A percentile compares a stretch with the other conserved stretches of the same genome.
Evolutionary conservation across 2,329 filamentous ascomycete genomes (phyloP).

Genomic region (Penicillium sp.): DNA sequence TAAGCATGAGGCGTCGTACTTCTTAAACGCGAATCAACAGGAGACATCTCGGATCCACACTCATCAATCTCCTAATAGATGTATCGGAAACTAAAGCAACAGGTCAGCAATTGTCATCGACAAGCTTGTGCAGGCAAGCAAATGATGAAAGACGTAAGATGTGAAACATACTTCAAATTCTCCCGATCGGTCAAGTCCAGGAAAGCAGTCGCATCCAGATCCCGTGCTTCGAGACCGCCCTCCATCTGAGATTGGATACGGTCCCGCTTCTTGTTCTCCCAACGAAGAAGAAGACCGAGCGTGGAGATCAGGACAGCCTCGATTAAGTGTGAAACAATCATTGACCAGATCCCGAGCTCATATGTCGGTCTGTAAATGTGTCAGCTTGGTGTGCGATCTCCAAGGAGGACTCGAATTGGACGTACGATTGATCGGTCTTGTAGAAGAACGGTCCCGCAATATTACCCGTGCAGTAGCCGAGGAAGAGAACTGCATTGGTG

Average conservation of each 20-base stretch:
- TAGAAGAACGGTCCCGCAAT: conserved; percentile 65
- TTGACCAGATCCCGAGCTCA: conserved; percentile 54
- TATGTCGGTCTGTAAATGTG: conserved; percentile 43
- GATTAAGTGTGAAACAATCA: conserved; percentile 55
- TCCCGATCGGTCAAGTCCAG: conserved; percentile 55
- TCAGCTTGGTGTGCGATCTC: background rate
- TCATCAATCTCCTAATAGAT: conserved; percentile 9
- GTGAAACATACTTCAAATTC: conserved; percentile 45
- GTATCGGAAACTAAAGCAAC: conserved; percentile 14
- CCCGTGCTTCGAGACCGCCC: conserved; percentile 47
- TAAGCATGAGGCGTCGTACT: no score
- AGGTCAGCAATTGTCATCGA: background rate
- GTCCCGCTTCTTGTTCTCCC: conserved; percentile 53
- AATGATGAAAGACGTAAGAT: background rate
- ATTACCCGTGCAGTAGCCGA: conserved; percentile 61
- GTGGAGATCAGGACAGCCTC: conserved; percentile 49
- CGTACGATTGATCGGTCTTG: conserved; percentile 50
- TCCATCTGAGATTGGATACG: conserved; percentile 47
- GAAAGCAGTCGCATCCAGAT: conserved; percentile 52
- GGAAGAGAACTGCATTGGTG: conserved; percentile 60
- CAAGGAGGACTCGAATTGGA: background rate
- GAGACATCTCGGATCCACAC: no score
- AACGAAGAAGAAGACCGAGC: conserved; percentile 48
- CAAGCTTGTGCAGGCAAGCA: background rate
- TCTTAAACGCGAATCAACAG: no score